Base-by-base conservation (phyloP, 2,329 filamentous ascomycete genomes). In the Talaromyces amestolkiae region DNA sequence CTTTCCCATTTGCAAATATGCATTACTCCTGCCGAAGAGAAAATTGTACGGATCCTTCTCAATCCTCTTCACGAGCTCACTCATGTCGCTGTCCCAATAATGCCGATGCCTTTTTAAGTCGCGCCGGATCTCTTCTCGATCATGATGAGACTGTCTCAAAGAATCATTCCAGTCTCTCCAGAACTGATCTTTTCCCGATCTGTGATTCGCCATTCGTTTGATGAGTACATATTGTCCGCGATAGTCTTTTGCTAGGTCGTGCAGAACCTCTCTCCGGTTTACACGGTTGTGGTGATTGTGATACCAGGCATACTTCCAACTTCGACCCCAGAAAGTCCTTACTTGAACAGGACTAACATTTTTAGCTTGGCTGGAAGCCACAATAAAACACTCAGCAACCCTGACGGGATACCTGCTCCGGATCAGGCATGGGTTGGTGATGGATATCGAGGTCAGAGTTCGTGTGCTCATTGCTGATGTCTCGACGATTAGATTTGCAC, bases 21-120 rank as follows among this genome's bases (percentile, higher is more conserved):
- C 67, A 56, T 76, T 67, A 43, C 74, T 72, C 58, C 72, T 74
- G 15, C 79, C 79, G 68, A 81, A 81, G 3, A 81, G 53, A 35
- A 75, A 75, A n/a, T 69, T 69, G 66, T 77, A 79, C 6, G 80
- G 78, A 69, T 81, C 78, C 17, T 67, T 68, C 43, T 78, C 73
- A 22, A 80, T 70, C 17, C 70, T 69, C 45, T 70, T 75, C 69
- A 73, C 75, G 54, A 80, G 70, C 54, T 74, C 69, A 17, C 77
- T 72, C 67, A 80, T 72, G 13, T 68, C 65, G 11, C 73, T 69
- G 27, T 71, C 66, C 13, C 69, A 72, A 15, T 67, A 62, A 31
- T 64, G 66, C 45, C 74, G 70, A 3, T 67, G 63, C 24, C 74
- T 67, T 70, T 71, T 73, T 51, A 47, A 43, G 10, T 31, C 22